A percentile compares a stretch with the other conserved stretches of the same genome.
phyloP scores from a whole-genome alignment of 78 protist genomes.

The Guillardia theta region DNA sequence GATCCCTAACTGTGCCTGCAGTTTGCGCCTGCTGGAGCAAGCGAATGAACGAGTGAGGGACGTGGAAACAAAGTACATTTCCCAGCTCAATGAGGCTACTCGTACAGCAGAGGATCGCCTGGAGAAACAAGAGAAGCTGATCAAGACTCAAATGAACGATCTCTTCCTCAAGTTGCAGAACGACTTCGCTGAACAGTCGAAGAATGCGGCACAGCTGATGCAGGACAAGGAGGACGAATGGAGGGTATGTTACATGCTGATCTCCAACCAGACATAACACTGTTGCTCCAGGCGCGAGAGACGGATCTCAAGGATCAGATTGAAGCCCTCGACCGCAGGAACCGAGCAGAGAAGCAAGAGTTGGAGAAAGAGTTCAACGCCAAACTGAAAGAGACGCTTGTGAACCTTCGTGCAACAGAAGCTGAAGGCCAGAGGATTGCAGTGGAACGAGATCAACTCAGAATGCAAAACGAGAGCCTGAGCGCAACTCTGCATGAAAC shows the following conservation, averaged over 20 bases:
- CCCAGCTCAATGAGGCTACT: not conserved
- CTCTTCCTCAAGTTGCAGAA: conserved; percentile 23
- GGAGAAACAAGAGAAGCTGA: not conserved
- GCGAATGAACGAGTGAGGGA: not conserved
- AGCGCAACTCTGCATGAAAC: not conserved
- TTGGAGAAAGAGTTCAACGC: not conserved
- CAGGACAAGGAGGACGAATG: conserved; percentile 17
- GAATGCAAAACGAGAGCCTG: not conserved
- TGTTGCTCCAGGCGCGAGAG: not conserved
- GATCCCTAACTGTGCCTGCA: too few species aligned
- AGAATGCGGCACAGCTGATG: conserved; percentile 1
- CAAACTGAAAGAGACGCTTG: not conserved
- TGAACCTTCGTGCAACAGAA: not conserved
- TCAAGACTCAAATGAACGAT: conserved; percentile 16
- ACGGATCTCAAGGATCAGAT: not conserved
- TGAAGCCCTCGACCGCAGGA: not conserved
- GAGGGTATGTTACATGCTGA: too few species aligned
- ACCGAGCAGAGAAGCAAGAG: not conserved
- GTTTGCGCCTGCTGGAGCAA: conserved; percentile 22
- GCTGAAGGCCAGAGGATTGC: not conserved
- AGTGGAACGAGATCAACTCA: not conserved
- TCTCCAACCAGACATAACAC: too few species aligned
- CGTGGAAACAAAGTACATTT: not conserved
- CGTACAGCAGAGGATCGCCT: not conserved
- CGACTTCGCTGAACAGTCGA: not conserved